Conservation (phyloP, 2,329 filamentous ascomycete genomes). For the Didymosphaeria variabile region DNA sequence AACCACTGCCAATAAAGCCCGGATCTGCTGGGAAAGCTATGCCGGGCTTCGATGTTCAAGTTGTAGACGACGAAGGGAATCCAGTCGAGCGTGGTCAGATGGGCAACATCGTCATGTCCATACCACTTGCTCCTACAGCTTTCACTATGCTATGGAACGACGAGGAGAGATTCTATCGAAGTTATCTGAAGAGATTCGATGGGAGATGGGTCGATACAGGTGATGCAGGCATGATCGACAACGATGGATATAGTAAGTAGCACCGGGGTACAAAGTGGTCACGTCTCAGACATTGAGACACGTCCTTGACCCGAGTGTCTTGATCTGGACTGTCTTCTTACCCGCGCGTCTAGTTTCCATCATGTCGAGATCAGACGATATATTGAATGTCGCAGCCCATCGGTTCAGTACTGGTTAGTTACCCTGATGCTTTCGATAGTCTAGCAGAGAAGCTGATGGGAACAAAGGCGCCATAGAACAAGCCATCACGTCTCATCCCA, state of each 20-base stretch:
- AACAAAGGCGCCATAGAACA: conserved; percentile 84
- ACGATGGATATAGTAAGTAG: conserved; percentile 65
- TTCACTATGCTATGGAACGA: conserved; percentile 89
- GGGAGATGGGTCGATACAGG: conserved; percentile 91
- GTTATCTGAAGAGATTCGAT: conserved; percentile 83
- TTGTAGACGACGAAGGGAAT: conserved; percentile 81
- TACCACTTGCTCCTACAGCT: conserved; percentile 84
- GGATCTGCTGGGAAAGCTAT: conserved; percentile 90
- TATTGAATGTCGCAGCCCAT: conserved; percentile 96
- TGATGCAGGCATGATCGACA: conserved; percentile 86
- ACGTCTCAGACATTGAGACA: neutral
- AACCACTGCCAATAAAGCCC: conserved; percentile 73
- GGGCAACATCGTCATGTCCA: conserved; percentile 89
- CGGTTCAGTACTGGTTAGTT: conserved; percentile 81
- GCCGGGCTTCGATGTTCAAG: conserved; percentile 87
- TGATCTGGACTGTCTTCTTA: neutral
- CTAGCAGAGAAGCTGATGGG: conserved; percentile 18
- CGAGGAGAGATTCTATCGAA: conserved; percentile 82
- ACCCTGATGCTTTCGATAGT: neutral
- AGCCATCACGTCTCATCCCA: conserved; percentile 81
- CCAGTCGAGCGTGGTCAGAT: conserved; percentile 77
- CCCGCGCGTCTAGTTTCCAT: conserved; percentile 56
- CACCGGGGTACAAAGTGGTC: neutral
- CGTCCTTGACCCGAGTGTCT: neutral
- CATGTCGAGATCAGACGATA: conserved; percentile 77